phyloP scores from a whole-genome alignment of 495 filamentous ascomycete species.

The Hypoxylon fragiforme region DNA sequence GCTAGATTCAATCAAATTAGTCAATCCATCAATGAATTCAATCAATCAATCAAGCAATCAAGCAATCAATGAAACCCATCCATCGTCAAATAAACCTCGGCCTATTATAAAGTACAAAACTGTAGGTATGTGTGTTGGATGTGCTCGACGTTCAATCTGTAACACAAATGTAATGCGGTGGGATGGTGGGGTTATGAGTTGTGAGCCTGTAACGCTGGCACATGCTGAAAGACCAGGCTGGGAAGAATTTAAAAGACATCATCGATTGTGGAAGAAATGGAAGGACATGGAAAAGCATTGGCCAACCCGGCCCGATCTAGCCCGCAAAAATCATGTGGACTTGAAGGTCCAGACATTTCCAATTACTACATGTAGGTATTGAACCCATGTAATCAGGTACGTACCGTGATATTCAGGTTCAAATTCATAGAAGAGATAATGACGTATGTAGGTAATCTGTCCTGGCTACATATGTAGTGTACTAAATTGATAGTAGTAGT shows the following conservation, averaged over 20 bases:
- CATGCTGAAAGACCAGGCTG: constrained; percentile 33
- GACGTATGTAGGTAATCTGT: too few relatives aligned
- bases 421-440: too few relatives aligned
- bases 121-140: too few relatives aligned
- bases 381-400: not conserved
- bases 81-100: too few relatives aligned
- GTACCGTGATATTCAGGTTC: not conserved
- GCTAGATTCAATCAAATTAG: too few relatives aligned
- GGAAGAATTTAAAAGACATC: constrained; percentile 21
- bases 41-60: too few relatives aligned
- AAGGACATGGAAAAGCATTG: constrained; percentile 29
- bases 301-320: not conserved
- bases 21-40: too few relatives aligned
- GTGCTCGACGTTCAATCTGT: too few relatives aligned
- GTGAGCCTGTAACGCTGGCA: constrained; percentile 36
- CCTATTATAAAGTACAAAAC: too few relatives aligned
- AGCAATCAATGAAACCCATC: too few relatives aligned
- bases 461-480: too few relatives aligned
- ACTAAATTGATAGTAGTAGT: too few relatives aligned
- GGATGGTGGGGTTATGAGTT: constrained; percentile 4
- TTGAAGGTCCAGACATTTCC: not conserved
- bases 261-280: constrained; percentile 20
- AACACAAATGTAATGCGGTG: not conserved
- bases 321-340: not conserved
- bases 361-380: not conserved